Base-by-base conservation (phyloP, 2,329 filamentous ascomycete genomes). In the Mollisia scopiformis region DNA sequence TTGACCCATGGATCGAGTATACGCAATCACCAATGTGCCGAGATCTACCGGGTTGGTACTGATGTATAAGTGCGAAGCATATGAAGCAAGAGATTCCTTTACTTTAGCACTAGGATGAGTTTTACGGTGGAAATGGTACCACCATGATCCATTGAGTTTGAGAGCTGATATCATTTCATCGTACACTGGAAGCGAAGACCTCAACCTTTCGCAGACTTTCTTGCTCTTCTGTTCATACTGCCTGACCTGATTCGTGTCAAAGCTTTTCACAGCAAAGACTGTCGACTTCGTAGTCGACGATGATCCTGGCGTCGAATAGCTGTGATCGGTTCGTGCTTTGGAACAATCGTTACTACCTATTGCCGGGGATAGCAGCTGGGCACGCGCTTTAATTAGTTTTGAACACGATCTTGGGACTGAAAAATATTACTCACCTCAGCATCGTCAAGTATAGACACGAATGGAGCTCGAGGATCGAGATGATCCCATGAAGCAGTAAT, bases 31-130 rank as follows among this genome's bases (percentile, higher is more conserved):
- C 11, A 80, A 73, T 8, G 72, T 74, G 4, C 71, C 77, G 23
- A 80, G 70, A 30, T 77, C 72, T 7, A 72, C 73, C n/a, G 78
- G 75, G 16, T 73, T 75, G 1, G 67, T 71, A 19, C 73, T 73
- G 0, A 72, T 70, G 49, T 79, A 70, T 16, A 74, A 75, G 46
- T 74, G 70, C 1, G 73, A 63, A 13, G 76, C 75, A 57, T 78
- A 80, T 19, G 75, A 66, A 23, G 72, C 28, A 1, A 74, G 66
- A 8, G 63, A 43, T 23, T 19, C n/a, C 13, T 50, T 19, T 62
- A 62, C 6, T 72, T 66, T 10, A 16, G 37, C 25, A 19, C n/a
- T 31, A 23, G n/a, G 31, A n/a, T 51, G 33, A 7, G 46, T 52
- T 52, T 58, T 58, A 10, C 37, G 33, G 14, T 35, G 19, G 13